Evolutionary conservation across 352 stramenopile genomes (phyloP).

Genomic region (Aphanomyces cochlioides): DNA sequence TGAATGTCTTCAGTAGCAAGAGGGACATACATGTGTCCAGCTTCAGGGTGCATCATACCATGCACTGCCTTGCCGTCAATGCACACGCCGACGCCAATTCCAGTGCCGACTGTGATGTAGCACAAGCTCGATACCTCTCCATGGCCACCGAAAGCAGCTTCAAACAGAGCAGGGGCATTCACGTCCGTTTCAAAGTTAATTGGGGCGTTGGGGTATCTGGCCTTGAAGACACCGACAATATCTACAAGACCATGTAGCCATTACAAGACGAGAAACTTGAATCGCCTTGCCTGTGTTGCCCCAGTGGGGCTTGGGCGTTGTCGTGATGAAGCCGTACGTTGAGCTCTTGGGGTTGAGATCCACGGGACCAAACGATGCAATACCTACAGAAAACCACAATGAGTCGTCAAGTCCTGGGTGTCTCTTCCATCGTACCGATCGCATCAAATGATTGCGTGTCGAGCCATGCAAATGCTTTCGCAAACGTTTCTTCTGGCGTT

Average conservation of each 20-base stretch:
- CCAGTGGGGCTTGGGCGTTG: conserved; percentile 94
- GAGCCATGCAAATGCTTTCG: conserved; percentile 75
- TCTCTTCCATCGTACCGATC: conserved; percentile 40
- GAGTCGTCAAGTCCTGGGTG: conserved; percentile 39
- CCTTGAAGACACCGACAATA: conserved; percentile 67
- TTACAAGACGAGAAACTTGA: conserved; percentile 16
- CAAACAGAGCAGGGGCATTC: conserved; percentile 94
- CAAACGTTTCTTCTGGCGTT: conserved; percentile 81
- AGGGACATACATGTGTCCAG: conserved; percentile 75
- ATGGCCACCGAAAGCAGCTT: conserved; percentile 84
- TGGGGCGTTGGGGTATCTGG: conserved; percentile 61
- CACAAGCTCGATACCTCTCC: conserved; percentile 69
- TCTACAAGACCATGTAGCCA: conserved; percentile 27
- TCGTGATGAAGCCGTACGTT: conserved; percentile 94
- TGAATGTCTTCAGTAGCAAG: conserved; percentile 67
- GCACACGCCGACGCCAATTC: conserved; percentile 93
- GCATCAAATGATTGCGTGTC: conserved; percentile 71
- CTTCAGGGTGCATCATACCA: conserved; percentile 95
- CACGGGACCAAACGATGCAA: conserved; percentile 93
- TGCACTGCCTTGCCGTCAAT: conserved; percentile 90
- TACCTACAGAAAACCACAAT: conserved; percentile 48
- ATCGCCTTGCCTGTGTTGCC: conserved; percentile 48
- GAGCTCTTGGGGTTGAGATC: conserved; percentile 74
- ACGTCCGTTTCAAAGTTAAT: conserved; percentile 97
- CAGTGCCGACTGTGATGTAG: conserved; percentile 96